Conservation (phyloP, 257 asterid species). For the Solanum infundibuliforme region DNA sequence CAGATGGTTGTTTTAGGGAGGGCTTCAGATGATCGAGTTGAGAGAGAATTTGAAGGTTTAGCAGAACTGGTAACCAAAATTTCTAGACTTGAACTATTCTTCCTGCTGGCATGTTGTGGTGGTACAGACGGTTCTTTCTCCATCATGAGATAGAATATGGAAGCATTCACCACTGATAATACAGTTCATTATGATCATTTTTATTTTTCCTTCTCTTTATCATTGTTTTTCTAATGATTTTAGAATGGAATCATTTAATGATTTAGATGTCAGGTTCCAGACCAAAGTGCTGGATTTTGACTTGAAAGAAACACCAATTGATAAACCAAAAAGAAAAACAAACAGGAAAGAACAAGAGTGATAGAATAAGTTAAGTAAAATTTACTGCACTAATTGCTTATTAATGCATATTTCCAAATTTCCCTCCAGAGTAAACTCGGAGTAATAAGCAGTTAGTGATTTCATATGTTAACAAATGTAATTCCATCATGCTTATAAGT, state of each 20-base stretch:
- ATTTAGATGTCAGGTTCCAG: background rate
- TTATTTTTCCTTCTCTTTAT: background rate
- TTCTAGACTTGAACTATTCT: background rate
- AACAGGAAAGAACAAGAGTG: background rate
- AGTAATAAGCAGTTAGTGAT: background rate
- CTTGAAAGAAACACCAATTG: background rate
- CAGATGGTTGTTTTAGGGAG: conserved; percentile 72
- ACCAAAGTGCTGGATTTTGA: background rate
- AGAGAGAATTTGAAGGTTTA: conserved; percentile 65
- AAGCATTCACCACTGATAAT: background rate
- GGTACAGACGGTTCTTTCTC: background rate
- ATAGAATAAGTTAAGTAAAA: background rate
- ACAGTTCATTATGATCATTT: background rate
- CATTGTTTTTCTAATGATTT: background rate
- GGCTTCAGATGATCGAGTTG: conserved; percentile 81
- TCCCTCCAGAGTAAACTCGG: background rate
- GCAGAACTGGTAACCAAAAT: conserved; percentile 50
- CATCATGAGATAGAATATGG: background rate
- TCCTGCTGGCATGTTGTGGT: background rate
- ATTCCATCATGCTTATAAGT: background rate
- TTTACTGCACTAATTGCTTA: background rate
- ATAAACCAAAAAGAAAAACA: background rate
- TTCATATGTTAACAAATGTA: background rate
- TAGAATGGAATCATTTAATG: background rate
- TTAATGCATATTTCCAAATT: background rate